phyloP scores from a whole-genome alignment of 306 rosid genomes.

The Sesbania bispinosa region DNA sequence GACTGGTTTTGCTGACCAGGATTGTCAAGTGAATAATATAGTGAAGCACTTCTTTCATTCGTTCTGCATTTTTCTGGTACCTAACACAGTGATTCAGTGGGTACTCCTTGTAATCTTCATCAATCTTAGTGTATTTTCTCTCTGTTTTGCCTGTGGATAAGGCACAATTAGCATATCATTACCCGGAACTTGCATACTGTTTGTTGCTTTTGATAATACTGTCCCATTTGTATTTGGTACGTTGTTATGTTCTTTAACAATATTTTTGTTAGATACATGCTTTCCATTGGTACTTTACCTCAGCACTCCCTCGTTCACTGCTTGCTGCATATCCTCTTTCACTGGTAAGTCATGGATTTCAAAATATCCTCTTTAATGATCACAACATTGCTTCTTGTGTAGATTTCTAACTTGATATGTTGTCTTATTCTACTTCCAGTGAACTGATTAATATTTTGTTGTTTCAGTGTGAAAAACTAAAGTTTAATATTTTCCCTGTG shows the following conservation, averaged over 20 bases:
- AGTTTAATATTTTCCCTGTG: constrained; percentile 11
- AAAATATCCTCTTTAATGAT: constrained; percentile 8
- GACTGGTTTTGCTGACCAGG: no score
- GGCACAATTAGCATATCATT: neutral
- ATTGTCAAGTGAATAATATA: no score
- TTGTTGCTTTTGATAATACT: constrained; percentile 2
- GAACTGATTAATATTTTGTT: constrained; percentile 15
- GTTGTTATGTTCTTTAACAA: constrained; percentile 44
- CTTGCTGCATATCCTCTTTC: constrained; percentile 95
- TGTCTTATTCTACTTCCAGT: constrained; percentile 13
- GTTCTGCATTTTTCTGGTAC: no score
- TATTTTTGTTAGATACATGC: constrained; percentile 63
- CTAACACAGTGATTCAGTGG: no score
- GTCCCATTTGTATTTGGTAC: constrained; percentile 6
- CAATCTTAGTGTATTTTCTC: neutral
- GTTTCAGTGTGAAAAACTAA: neutral
- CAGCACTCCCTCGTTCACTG: constrained; percentile 86
- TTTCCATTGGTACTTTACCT: constrained; percentile 90
- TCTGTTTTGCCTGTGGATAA: constrained; percentile 1
- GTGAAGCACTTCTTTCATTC: no score
- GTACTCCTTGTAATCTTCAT: neutral
- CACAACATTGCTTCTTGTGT: neutral
- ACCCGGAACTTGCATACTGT: neutral
- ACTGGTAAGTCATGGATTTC: constrained; percentile 46
- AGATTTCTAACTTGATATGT: neutral